phyloP scores from a whole-genome alignment of 2,329 filamentous ascomycete species.

The Trichoderma hamatum region DNA sequence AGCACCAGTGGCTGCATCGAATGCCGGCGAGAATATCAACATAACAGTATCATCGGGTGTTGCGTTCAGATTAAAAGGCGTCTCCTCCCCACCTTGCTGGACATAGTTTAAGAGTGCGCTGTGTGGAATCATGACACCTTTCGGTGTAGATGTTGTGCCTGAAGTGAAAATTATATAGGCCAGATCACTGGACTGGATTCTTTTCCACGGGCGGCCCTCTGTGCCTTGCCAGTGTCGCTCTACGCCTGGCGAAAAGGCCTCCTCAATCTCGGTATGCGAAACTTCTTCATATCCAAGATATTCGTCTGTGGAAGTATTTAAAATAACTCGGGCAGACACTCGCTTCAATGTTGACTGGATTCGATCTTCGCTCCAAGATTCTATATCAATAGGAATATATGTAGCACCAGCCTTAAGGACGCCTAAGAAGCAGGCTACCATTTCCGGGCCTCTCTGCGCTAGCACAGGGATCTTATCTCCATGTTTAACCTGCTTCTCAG shows the following conservation, averaged over 20 bases:
- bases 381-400: not conserved
- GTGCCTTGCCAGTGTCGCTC: not conserved
- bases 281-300: not conserved
- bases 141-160: slow-evolving; percentile 10
- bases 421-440: not conserved
- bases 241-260: not conserved
- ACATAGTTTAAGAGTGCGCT: slow-evolving; percentile 8
- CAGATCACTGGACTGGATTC: not conserved
- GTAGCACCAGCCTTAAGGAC: not conserved
- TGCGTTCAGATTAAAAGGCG: not conserved
- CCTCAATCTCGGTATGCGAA: not conserved
- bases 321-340: not conserved
- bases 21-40: not conserved
- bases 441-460: slow-evolving; percentile 6
- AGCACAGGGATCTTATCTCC: slow-evolving; percentile 1
- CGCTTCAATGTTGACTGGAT: not conserved
- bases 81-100: not conserved
- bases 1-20: not conserved
- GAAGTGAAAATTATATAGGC: slow-evolving; percentile 14
- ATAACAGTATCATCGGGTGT: not conserved
- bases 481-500: not conserved
- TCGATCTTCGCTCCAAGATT: slow-evolving; percentile 13
- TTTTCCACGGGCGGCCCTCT: not conserved
- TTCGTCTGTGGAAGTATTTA: not conserved
- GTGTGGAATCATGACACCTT: slow-evolving; percentile 14